A percentile compares a stretch with the other conserved stretches of the same genome.
Evolutionary conservation across 2,329 filamentous ascomycete species (phyloP).

Genomic region (Fonsecaea pugnacius): DNA sequence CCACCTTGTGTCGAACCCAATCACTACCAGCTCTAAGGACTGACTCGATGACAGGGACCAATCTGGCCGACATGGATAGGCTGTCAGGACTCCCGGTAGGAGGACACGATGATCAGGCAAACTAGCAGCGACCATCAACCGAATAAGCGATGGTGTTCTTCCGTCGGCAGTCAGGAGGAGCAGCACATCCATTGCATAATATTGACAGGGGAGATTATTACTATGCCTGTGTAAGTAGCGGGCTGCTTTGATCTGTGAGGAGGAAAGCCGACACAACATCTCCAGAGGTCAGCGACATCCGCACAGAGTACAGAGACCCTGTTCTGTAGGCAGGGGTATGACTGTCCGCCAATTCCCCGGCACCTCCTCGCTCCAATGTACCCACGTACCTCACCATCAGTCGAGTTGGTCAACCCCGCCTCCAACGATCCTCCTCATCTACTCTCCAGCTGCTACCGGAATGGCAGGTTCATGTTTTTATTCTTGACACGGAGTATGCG

Average conservation of each 20-base stretch:
- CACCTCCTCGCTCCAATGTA: not conserved
- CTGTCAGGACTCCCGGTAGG: not conserved
- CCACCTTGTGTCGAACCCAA: not conserved
- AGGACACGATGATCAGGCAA: not conserved
- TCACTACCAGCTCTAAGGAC: not conserved
- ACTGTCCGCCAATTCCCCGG: not conserved
- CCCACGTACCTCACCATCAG: not conserved
- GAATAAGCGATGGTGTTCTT: not conserved
- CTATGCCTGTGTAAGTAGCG: slow-evolving; percentile 4
- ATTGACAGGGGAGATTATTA: not conserved
- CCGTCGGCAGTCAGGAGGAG: not conserved
- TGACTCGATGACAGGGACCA: not conserved
- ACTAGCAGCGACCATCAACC: not conserved
- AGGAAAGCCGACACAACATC: not conserved
- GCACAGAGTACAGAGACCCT: not conserved
- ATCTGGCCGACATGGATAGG: not conserved
- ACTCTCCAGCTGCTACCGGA: not conserved
- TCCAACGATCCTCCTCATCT: not conserved
- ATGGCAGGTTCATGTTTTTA: not conserved
- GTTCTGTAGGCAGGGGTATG: not conserved
- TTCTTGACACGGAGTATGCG: not conserved
- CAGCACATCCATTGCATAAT: not conserved
- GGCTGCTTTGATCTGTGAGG: not conserved
- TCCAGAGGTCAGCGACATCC: not conserved
- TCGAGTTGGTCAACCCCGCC: not conserved